These are phyloP conservation scores for Arxiozyma slooffiae DNA, from an alignment of 1,139 yeast species.

Conservation along the genomic window DNA sequence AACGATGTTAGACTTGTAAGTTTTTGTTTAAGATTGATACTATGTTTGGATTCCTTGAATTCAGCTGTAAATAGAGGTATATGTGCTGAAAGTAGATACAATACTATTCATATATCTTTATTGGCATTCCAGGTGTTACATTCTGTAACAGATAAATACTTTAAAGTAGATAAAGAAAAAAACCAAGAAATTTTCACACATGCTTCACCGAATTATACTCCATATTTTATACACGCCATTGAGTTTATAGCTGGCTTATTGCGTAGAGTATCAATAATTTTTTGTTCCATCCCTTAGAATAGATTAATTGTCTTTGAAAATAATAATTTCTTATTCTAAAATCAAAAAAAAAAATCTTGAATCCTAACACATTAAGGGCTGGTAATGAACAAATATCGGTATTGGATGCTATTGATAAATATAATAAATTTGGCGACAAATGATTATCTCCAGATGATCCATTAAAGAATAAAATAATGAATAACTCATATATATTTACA, in stretches of 20 bases:
- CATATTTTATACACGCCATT: constrained; percentile 4
- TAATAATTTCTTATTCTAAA: constrained; percentile 7
- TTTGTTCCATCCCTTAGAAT: constrained; percentile 10
- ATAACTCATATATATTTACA: constrained; percentile 9
- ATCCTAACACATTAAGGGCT: constrained; percentile 6
- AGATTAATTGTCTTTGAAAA: constrained; percentile 13
- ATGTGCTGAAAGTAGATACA: not conserved
- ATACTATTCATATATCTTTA: not conserved
- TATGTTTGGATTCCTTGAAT: constrained; percentile 3
- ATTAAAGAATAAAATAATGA: constrained; percentile 6
- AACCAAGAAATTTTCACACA: constrained; percentile 7
- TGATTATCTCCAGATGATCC: constrained; percentile 6
- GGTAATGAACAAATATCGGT: constrained; percentile 5
- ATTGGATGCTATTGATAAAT: constrained; percentile 9
- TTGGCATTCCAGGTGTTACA: constrained; percentile 1
- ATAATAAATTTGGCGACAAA: constrained; percentile 9
- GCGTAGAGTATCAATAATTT: constrained; percentile 1
- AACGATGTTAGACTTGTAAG: constrained; percentile 10
- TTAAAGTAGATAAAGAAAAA: constrained; percentile 5
- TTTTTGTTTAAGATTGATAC: constrained; percentile 4
- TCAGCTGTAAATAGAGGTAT: not conserved
- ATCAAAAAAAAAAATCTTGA: constrained; percentile 4
- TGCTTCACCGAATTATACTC: constrained; percentile 1
- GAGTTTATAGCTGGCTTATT: not conserved
- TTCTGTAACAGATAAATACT: constrained; percentile 3